Percentiles rank a stretch among this genome's conserved stretches.
Evolutionary conservation across 352 stramenopile species (phyloP).

Genomic region (Blastocystis sp.): DNA sequence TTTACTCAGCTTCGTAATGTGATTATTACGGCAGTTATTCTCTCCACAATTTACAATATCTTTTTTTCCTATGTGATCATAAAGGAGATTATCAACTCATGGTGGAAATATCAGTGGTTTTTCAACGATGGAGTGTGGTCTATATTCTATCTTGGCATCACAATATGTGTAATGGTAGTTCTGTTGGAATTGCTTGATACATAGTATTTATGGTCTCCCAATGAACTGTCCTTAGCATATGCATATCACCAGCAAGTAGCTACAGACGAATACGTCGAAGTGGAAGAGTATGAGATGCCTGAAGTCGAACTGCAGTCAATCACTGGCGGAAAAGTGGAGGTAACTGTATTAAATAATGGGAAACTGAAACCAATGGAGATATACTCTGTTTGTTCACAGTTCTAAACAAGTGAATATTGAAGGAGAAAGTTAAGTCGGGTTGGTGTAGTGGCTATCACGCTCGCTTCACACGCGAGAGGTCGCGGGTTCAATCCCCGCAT

Average conservation of each 20-base stretch:
- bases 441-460: conserved; percentile 62
- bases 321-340: neutral
- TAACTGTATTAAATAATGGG: conserved; percentile 7
- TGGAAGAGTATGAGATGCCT: conserved; percentile 28
- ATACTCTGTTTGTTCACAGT: neutral
- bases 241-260: conserved; percentile 44
- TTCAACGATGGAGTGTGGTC: neutral
- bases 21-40: neutral
- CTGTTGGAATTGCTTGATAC: neutral
- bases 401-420: neutral
- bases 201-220: conserved; percentile 45
- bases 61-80: neutral
- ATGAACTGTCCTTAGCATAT: conserved; percentile 8
- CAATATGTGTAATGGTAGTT: conserved; percentile 28
- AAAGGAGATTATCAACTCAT: neutral
- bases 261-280: conserved; percentile 17
- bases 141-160: neutral
- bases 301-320: conserved; percentile 29
- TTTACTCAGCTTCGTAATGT: neutral
- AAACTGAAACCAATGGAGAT: neutral
- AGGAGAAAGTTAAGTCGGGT: conserved; percentile 5
- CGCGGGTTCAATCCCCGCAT: conserved; percentile 59
- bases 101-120: conserved; percentile 37
- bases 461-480: conserved; percentile 62
- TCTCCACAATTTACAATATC: neutral